Percentiles rank a stretch among this genome's conserved stretches.
phyloP scores from a whole-genome alignment of 108 stramenopile species.

The Ochromonas danica region DNA sequence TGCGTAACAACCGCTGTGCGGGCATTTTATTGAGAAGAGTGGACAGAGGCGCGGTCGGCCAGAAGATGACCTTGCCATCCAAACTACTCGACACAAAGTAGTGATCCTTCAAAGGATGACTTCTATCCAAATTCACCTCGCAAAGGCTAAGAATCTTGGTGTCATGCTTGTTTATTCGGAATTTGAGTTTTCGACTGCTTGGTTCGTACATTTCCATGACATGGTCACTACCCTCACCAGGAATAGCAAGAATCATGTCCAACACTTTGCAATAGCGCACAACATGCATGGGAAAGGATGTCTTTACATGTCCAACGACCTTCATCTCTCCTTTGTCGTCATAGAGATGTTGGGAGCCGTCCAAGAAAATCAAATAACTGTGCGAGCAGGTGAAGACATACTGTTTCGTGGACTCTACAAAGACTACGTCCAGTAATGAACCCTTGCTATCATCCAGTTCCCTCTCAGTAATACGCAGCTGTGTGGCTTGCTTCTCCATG shows the following conservation, averaged over 20 bases:
- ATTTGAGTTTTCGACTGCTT: not conserved
- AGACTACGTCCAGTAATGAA: not conserved
- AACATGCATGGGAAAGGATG: not conserved
- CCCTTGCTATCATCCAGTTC: not conserved
- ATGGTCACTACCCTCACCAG: not conserved
- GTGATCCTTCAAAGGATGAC: not conserved
- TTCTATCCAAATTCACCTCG: not conserved
- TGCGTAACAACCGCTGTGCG: not conserved
- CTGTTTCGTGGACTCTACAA: not conserved
- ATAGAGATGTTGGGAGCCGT: not conserved
- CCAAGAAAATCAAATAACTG: constrained; percentile 1
- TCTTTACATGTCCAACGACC: not conserved
- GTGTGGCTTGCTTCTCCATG: not conserved
- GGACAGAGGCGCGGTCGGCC: not conserved
- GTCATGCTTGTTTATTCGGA: not conserved
- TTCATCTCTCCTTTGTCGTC: not conserved
- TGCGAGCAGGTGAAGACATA: not conserved
- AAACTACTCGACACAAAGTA: not conserved
- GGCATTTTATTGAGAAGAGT: not conserved
- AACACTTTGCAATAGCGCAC: not conserved
- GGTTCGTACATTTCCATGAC: not conserved
- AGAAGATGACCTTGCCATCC: not conserved
- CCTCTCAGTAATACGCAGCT: not conserved
- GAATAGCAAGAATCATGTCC: not conserved
- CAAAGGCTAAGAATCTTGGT: not conserved